Percentiles rank a stretch among this genome's conserved stretches.
Conservation (phyloP, 192 early-diverging fungal species). For the Cladochytrium replicatum region DNA sequence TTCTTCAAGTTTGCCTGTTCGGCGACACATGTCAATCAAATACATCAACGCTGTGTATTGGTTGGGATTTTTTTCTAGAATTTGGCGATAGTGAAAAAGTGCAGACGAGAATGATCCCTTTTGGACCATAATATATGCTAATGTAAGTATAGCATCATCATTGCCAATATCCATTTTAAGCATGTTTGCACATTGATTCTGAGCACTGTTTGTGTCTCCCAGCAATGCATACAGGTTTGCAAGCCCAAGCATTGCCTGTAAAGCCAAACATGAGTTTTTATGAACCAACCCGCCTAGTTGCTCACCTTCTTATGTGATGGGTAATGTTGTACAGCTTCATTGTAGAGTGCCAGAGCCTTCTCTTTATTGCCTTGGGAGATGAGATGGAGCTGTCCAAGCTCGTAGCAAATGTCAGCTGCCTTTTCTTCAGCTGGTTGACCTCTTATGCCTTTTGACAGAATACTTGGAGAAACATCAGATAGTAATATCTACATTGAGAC, state of each 20-base stretch:
- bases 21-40: conserved; percentile 34
- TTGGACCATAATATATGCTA: conserved; percentile 39
- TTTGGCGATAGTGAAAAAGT: conserved; percentile 26
- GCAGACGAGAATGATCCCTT: conserved; percentile 27
- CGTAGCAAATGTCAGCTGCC: conserved; percentile 24
- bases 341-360: conserved; percentile 25
- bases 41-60: conserved; percentile 26
- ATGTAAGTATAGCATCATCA: conserved; percentile 36
- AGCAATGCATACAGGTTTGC: conserved; percentile 22
- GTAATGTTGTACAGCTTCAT: conserved; percentile 33
- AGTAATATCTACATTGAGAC: background rate
- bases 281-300: background rate
- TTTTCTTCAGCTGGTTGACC: conserved; percentile 4
- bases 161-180: conserved; percentile 21
- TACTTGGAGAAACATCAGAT: conserved; percentile 12
- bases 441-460: background rate
- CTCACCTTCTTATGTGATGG: conserved; percentile 26
- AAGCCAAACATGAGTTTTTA: background rate
- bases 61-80: conserved; percentile 29
- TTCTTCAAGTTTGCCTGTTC: conserved; percentile 35
- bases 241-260: conserved; percentile 28
- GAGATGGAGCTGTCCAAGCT: conserved; percentile 21
- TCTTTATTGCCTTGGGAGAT: conserved; percentile 18
- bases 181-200: conserved; percentile 30
- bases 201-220: conserved; percentile 32